Conservation (phyloP, 441 rosid genomes). For the Rhodomyrtus psidioides region DNA sequence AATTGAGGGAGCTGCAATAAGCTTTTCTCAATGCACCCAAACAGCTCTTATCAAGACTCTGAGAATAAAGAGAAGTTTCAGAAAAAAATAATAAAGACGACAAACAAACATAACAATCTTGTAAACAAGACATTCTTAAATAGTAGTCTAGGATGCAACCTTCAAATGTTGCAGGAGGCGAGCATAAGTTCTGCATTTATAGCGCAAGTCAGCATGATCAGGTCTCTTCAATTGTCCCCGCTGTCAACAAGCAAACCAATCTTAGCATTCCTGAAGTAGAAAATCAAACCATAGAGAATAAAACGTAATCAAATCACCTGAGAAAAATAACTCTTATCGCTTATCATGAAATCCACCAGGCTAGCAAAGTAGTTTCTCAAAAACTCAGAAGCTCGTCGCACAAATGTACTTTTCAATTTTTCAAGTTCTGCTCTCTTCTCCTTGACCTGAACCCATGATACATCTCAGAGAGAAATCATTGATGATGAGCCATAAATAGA, state of each 20-base stretch:
- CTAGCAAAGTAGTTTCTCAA: constrained; percentile 94
- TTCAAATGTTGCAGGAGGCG: constrained; percentile 97
- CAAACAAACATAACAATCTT: background rate
- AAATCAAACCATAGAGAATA: background rate
- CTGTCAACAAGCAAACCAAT: constrained; percentile 35
- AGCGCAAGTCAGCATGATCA: constrained; percentile 98
- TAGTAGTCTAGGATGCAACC: constrained; percentile 31
- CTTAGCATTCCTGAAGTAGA: constrained; percentile 10
- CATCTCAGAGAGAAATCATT: background rate
- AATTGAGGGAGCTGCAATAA: constrained; percentile 92
- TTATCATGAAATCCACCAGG: constrained; percentile 97
- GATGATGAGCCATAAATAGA: background rate
- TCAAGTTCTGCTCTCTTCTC: constrained; percentile 88
- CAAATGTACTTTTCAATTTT: constrained; percentile 77
- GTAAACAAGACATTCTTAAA: background rate
- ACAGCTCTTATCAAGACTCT: constrained; percentile 95
- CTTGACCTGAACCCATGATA: constrained; percentile 53
- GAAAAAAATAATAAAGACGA: constrained; percentile 2
- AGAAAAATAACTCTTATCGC: constrained; percentile 98
- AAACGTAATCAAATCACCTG: constrained; percentile 44
- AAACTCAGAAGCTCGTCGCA: constrained; percentile 92
- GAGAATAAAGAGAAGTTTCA: constrained; percentile 10
- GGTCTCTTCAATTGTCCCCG: constrained; percentile 99
- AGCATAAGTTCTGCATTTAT: constrained; percentile 99
- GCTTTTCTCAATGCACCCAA: constrained; percentile 91